Conservation (phyloP, 495 filamentous ascomycete genomes). For the Podospora anserina region DNA sequence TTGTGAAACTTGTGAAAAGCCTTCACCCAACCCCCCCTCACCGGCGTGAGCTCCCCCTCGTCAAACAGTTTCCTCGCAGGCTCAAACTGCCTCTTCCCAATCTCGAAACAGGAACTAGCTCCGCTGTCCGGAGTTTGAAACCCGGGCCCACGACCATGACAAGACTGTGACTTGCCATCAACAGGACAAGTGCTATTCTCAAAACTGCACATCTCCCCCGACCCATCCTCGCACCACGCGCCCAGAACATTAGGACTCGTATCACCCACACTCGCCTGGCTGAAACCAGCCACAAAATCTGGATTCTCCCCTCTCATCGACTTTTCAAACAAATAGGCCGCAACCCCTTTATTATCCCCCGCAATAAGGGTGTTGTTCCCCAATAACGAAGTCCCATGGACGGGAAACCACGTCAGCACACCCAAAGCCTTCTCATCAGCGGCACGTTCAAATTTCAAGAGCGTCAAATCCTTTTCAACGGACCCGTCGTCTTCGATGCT, state of each 20-base stretch:
- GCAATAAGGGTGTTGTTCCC: conserved; percentile 91
- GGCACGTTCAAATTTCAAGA: conserved; percentile 73
- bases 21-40: conserved; percentile 62
- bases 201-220: conserved; percentile 65
- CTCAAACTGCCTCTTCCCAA: conserved; percentile 69
- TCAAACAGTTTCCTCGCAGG: conserved; percentile 64
- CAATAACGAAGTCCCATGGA: conserved; percentile 88
- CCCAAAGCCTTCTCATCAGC: conserved; percentile 72
- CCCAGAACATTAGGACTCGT: conserved; percentile 87
- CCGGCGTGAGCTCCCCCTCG: conserved; percentile 41
- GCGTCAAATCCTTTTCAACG: conserved; percentile 83
- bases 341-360: conserved; percentile 95
- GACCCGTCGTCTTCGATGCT: conserved; percentile 57
- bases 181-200: conserved; percentile 70
- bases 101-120: conserved; percentile 75
- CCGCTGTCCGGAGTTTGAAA: conserved; percentile 70
- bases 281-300: conserved; percentile 89
- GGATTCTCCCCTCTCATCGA: conserved; percentile 50
- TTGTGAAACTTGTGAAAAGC: conserved; percentile 74
- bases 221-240: conserved; percentile 77
- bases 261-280: conserved; percentile 91
- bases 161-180: conserved; percentile 66
- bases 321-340: conserved; percentile 80
- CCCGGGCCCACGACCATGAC: conserved; percentile 81
- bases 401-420: conserved; percentile 88